phyloP scores from a whole-genome alignment of 2,329 filamentous ascomycete genomes.

The Diaporthe citri region DNA sequence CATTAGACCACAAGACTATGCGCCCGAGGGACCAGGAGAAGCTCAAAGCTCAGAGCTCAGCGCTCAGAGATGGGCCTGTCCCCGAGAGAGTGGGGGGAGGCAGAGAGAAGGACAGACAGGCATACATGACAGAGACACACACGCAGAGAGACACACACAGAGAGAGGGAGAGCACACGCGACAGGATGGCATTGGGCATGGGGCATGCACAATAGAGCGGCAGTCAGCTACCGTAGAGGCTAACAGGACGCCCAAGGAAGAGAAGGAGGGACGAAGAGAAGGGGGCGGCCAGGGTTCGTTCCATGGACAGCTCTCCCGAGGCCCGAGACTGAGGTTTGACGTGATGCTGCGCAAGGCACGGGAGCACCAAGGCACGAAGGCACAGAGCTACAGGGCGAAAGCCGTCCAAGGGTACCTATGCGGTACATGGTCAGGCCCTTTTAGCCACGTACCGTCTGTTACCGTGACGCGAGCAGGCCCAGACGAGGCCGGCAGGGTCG shows the following conservation, averaged over 20 bases:
- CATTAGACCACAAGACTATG: conserved; percentile 16
- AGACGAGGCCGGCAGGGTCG: conserved; percentile 20
- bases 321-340: conserved; percentile 27
- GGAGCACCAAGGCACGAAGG: neutral
- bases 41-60: neutral
- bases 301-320: neutral
- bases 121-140: neutral
- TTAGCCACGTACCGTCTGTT: neutral
- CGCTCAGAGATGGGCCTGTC: neutral
- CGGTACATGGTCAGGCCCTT: conserved; percentile 3
- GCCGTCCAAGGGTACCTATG: conserved; percentile 8
- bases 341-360: conserved; percentile 10
- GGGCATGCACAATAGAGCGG: neutral
- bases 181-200: neutral
- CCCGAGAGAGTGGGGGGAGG: neutral
- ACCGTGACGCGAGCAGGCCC: neutral
- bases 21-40: conserved; percentile 3
- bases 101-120: neutral
- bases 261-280: neutral
- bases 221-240: neutral
- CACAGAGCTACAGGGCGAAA: neutral
- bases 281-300: conserved; percentile 8
- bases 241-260: neutral
- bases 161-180: neutral
- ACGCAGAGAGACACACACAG: neutral